These are phyloP conservation scores for Clausena lansium DNA, from an alignment of 345 rosid species.

Conservation along the genomic window DNA sequence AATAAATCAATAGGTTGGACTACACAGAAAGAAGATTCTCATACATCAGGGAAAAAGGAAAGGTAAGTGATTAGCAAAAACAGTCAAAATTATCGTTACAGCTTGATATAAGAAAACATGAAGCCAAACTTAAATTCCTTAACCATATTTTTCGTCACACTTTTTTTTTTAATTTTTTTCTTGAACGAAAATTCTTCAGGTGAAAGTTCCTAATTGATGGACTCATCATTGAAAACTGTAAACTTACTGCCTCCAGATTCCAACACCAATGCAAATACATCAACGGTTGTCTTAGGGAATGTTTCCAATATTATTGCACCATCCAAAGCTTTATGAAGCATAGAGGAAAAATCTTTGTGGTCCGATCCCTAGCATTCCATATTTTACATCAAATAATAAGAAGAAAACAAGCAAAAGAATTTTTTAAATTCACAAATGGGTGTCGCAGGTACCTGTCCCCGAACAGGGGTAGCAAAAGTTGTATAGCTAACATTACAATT, in stretches of 20 bases:
- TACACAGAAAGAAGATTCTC: background rate
- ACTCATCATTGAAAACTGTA: background rate
- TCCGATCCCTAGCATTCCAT: slow-evolving; percentile 57
- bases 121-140: background rate
- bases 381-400: slow-evolving; percentile 10
- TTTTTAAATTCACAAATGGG: background rate
- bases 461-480: slow-evolving; percentile 64
- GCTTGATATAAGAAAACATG: background rate
- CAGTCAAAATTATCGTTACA: background rate
- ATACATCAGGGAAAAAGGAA: background rate
- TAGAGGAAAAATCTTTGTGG: slow-evolving; percentile 69
- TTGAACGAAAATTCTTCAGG: background rate
- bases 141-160: background rate
- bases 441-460: slow-evolving; percentile 62
- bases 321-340: slow-evolving; percentile 95
- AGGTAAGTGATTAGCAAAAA: background rate
- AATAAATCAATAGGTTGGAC: background rate
- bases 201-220: background rate
- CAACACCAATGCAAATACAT: slow-evolving; percentile 89
- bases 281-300: slow-evolving; percentile 93
- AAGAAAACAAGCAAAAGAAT: background rate
- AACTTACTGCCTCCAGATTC: slow-evolving; percentile 98
- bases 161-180: background rate
- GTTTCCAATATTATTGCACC: slow-evolving; percentile 81
- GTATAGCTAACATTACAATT: slow-evolving; percentile 90